A percentile compares a stretch with the other conserved stretches of the same genome.
phyloP scores from a whole-genome alignment of 148 eudicot genomes.

The Vaccinium myrtillus region DNA sequence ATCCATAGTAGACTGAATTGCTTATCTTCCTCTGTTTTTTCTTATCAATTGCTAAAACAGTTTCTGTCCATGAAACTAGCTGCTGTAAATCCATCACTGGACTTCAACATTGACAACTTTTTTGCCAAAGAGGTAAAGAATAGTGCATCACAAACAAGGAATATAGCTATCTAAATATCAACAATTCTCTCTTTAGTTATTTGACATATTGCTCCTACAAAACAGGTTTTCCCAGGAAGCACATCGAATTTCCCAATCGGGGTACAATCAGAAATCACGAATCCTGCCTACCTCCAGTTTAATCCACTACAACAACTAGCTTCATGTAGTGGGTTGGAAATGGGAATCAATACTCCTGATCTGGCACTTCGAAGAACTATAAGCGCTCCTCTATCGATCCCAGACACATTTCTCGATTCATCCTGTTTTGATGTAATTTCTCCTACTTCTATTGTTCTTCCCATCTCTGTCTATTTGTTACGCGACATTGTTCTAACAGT shows the following conservation, averaged over 20 bases:
- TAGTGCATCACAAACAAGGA: conserved; percentile 1
- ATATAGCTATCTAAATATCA: background rate
- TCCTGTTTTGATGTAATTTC: conserved; percentile 67
- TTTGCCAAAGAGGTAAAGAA: conserved; percentile 68
- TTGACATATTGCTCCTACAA: background rate
- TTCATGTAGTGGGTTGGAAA: conserved; percentile 44
- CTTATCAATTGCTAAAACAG: conserved; percentile 35
- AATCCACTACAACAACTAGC: conserved; percentile 50
- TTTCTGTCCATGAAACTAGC: conserved; percentile 95
- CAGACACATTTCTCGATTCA: conserved; percentile 57
- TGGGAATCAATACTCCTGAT: conserved; percentile 40
- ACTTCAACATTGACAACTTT: conserved; percentile 64
- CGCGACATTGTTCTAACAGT: conserved; percentile 13
- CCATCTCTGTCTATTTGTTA: background rate
- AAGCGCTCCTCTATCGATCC: conserved; percentile 59
- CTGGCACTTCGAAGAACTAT: conserved; percentile 46
- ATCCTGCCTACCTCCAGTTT: conserved; percentile 48
- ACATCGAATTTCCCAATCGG: conserved; percentile 53
- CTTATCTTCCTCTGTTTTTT: background rate
- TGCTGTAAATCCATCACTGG: conserved; percentile 70
- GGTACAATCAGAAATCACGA: conserved; percentile 42
- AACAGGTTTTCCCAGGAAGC: conserved; percentile 62
- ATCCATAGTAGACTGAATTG: background rate
- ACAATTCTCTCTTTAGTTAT: background rate
- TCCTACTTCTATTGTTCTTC: background rate